phyloP scores from a whole-genome alignment of 257 asterid species.

The Avicennia marina region DNA sequence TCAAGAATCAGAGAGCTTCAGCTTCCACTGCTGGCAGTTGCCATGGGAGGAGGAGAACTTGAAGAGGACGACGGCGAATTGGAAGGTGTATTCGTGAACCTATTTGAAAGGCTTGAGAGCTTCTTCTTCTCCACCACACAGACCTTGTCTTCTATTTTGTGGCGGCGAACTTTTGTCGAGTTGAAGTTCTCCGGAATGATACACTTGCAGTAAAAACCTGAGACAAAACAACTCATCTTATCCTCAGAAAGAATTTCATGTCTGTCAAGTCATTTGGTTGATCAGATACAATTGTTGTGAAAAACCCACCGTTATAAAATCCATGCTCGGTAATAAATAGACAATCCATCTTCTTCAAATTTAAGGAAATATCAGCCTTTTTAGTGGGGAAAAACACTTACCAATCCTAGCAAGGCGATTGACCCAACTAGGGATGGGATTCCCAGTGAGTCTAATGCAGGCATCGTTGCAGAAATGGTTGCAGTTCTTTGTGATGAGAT shows the following conservation, averaged over 20 bases:
- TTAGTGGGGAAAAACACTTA: constrained; percentile 5
- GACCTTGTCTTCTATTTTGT: constrained; percentile 41
- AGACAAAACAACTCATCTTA: not conserved
- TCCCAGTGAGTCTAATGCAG: constrained; percentile 46
- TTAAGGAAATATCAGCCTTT: no score
- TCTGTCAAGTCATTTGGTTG: not conserved
- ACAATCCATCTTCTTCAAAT: no score
- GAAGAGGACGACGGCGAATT: constrained; percentile 32
- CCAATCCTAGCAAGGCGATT: constrained; percentile 70
- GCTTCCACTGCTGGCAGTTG: constrained; percentile 13
- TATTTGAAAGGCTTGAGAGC: constrained; percentile 40
- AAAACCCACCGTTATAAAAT: no score
- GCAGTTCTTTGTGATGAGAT: constrained; percentile 58
- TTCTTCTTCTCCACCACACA: constrained; percentile 50
- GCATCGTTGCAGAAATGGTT: constrained; percentile 72
- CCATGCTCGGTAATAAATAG: no score
- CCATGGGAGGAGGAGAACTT: constrained; percentile 25
- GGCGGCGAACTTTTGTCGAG: constrained; percentile 49
- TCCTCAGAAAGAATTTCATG: not conserved
- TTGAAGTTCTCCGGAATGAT: constrained; percentile 63
- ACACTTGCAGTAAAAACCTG: constrained; percentile 69
- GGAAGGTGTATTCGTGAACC: constrained; percentile 27
- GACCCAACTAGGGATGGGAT: constrained; percentile 58
- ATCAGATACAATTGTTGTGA: no score
- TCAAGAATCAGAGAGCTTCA: constrained; percentile 23